phyloP scores from a whole-genome alignment of 495 filamentous ascomycete species.

The Penicillium subrubescens region DNA sequence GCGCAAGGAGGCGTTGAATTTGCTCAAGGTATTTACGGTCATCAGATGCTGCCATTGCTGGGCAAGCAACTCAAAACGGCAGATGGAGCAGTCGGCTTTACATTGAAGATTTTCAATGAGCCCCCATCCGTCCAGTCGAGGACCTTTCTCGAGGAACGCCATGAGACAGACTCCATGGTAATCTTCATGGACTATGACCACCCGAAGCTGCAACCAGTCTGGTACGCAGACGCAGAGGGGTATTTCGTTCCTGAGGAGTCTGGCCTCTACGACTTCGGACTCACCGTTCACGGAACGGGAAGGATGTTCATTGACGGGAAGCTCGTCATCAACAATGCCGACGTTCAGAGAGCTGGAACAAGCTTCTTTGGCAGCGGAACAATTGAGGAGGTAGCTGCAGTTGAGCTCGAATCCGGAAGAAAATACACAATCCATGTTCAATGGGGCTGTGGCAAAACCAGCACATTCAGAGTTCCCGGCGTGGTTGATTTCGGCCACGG shows the following conservation, averaged over 20 bases:
- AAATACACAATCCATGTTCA: not conserved
- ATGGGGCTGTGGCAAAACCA: too few relatives aligned
- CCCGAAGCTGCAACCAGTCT: not conserved
- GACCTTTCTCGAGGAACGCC: not conserved
- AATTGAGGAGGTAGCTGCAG: not conserved
- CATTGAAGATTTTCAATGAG: not conserved
- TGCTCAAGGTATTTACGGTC: not conserved
- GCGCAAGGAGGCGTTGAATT: not conserved
- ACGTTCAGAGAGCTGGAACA: not conserved
- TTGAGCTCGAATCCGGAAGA: not conserved
- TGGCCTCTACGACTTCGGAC: not conserved
- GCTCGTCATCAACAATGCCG: not conserved
- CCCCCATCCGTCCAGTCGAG: not conserved
- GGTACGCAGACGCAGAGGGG: not conserved
- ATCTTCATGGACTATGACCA: not conserved
- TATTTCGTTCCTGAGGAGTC: not conserved
- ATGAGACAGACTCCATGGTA: not conserved
- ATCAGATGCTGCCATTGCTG: not conserved
- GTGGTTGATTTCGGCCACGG: not conserved
- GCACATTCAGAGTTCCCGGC: not conserved
- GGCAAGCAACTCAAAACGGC: not conserved
- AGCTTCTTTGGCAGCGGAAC: not conserved
- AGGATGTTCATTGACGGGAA: not conserved
- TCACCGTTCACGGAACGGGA: not conserved
- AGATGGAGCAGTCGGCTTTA: not conserved